These are phyloP conservation scores for Leccinellum luteum DNA, from an alignment of 768 basidiomycete species.

Conservation along the genomic window DNA sequence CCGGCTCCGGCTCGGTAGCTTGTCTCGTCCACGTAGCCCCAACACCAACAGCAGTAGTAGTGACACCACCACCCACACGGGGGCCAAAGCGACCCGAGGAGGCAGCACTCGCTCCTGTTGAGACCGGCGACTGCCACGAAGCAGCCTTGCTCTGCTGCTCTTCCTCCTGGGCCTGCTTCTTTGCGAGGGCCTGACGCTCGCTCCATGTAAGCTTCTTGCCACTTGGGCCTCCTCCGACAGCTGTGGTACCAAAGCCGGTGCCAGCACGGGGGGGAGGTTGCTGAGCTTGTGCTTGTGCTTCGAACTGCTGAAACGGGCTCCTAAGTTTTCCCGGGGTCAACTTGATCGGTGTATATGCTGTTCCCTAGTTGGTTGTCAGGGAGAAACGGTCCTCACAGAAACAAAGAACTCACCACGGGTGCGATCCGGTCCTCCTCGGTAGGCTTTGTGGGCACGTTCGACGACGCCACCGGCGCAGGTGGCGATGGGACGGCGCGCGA, in stretches of 20 bases:
- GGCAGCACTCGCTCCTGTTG: conserved; percentile 32
- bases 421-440: conserved; percentile 79
- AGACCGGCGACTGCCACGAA: conserved; percentile 40
- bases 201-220: conserved; percentile 90
- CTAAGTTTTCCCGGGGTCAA: conserved; percentile 85
- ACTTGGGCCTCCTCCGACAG: conserved; percentile 29
- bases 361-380: conserved; percentile 45
- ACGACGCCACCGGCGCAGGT: conserved; percentile 40
- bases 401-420: conserved; percentile 49
- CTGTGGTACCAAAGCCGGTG: background rate
- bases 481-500: conserved; percentile 30
- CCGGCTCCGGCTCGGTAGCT: conserved; percentile 26
- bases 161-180: conserved; percentile 82
- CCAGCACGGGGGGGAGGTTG: conserved; percentile 25
- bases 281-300: conserved; percentile 44
- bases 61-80: conserved; percentile 13
- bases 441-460: conserved; percentile 61
- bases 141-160: conserved; percentile 61
- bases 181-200: conserved; percentile 88
- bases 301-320: conserved; percentile 73
- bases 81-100: conserved; percentile 40
- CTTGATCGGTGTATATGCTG: conserved; percentile 85
- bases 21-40: conserved; percentile 17
- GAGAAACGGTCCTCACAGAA: background rate
- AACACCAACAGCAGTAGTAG: conserved; percentile 19